These are phyloP conservation scores for Hypoxylon fragiforme DNA, from an alignment of 495 filamentous ascomycete genomes.

Conservation along the genomic window DNA sequence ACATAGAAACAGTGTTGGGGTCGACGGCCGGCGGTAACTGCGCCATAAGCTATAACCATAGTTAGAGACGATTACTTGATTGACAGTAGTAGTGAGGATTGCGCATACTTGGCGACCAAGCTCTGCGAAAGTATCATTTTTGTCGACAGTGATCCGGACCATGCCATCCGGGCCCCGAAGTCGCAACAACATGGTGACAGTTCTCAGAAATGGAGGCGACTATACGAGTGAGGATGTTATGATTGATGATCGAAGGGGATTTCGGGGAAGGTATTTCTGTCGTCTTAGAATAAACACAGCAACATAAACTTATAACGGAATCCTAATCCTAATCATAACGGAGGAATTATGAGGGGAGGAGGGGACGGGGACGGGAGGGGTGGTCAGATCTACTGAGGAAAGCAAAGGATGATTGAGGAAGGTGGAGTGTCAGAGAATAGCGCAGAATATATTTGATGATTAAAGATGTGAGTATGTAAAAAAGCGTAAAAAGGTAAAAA, in stretches of 20 bases:
- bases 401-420: neutral
- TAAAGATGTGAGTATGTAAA: constrained; percentile 2
- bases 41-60: constrained; percentile 42
- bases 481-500: neutral
- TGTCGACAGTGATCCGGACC: constrained; percentile 66
- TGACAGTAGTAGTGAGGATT: neutral
- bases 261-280: neutral
- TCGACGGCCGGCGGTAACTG: constrained; percentile 63
- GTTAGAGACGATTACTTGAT: constrained; percentile 18
- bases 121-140: constrained; percentile 55
- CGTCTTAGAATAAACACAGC: neutral
- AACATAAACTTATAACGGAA: neutral
- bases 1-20: constrained; percentile 73
- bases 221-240: constrained; percentile 6
- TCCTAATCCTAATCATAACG: too few species aligned
- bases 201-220: neutral
- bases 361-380: too few species aligned
- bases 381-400: too few species aligned
- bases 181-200: constrained; percentile 63
- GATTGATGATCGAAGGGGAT: constrained; percentile 2
- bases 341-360: too few species aligned
- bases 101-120: constrained; percentile 53
- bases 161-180: constrained; percentile 72
- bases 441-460: constrained; percentile 11
- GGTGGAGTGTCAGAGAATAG: constrained; percentile 8